Evolutionary conservation across 1,139 yeast species (phyloP).

Genomic region (Wickerhamomyces sp.): DNA sequence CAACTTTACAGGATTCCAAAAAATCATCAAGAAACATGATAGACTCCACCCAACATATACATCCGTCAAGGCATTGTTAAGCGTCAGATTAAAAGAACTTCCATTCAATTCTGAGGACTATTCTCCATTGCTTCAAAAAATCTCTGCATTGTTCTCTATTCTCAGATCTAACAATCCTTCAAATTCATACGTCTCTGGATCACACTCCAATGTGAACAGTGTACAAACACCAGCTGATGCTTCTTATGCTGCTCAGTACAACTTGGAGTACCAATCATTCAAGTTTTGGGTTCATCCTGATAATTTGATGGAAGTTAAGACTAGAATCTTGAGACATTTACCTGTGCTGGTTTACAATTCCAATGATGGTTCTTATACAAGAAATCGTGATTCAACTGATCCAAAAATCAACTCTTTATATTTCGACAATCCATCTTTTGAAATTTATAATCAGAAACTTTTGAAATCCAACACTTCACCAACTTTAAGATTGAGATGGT

Average conservation of each 20-base stretch:
- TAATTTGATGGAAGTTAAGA: slow-evolving; percentile 93
- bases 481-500: slow-evolving; percentile 85
- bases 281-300: slow-evolving; percentile 97
- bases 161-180: slow-evolving; percentile 58
- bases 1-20: slow-evolving; percentile 90
- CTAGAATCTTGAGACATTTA: slow-evolving; percentile 84
- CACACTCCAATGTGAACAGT: slow-evolving; percentile 15
- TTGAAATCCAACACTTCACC: slow-evolving; percentile 66
- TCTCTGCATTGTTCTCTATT: slow-evolving; percentile 75
- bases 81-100: slow-evolving; percentile 78
- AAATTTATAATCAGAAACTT: slow-evolving; percentile 79
- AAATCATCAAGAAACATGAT: slow-evolving; percentile 94
- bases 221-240: slow-evolving; percentile 22
- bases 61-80: slow-evolving; percentile 81
- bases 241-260: slow-evolving; percentile 27
- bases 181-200: slow-evolving; percentile 25
- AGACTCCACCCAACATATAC: slow-evolving; percentile 73
- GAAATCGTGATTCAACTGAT: slow-evolving; percentile 48
- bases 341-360: slow-evolving; percentile 77
- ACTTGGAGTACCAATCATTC: slow-evolving; percentile 65
- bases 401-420: slow-evolving; percentile 84
- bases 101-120: slow-evolving; percentile 96
- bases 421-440: slow-evolving; percentile 80
- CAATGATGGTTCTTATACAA: slow-evolving; percentile 32
- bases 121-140: slow-evolving; percentile 81